Base-by-base conservation (phyloP, 2,329 filamentous ascomycete genomes). In the Blastomyces parvus region DNA sequence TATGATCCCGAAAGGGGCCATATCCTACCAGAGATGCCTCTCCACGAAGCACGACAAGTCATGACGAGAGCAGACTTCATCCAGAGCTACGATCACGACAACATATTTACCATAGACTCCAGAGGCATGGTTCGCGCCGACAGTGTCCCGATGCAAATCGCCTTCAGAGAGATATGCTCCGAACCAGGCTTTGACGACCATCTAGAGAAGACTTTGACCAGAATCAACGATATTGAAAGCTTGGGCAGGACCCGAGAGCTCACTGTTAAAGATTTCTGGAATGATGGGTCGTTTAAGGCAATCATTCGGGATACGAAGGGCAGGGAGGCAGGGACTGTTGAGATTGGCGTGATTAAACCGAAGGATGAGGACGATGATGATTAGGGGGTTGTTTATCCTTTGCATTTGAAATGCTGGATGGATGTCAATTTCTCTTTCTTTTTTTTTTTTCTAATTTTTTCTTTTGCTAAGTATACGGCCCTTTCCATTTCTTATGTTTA, bases 21-120 rank as follows among this genome's bases (percentile, higher is more conserved):
- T 71, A 81, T 90, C 38, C 82, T 97, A 3, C 91, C 94, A 0
- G 84, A 89, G 50, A 88, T 91, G 66, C 86, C 89, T 0, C 85
- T 96, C 62, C 90, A 96, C 73, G 83, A 88, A 68, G 90, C 91
- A 0, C 88, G 93, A 66, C 84, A 97, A 76, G 88, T 97, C 73
- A 97, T 97, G 93, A 97, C 94, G 17, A 84, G 94, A 61, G 88
- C 91, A 64, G 94, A 99, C 76, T 99, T 97, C 74, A 92, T 97
- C 70, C 87, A 94, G 68, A 83, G 86, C 65, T 92, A 97, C 72
- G 94, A 99, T 77, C 90, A 94, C 67, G 84, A 94, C 65, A 97
- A 97, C 73, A 85, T 99, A 64, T 97, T 97, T 77, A 94, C 90
- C 66, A 97, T 99, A 70, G 93, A 95, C 65, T 90, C 87, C 64